Evolutionary conservation across 352 stramenopile species (phyloP).

Genomic region (Phytophthora foliorum): DNA sequence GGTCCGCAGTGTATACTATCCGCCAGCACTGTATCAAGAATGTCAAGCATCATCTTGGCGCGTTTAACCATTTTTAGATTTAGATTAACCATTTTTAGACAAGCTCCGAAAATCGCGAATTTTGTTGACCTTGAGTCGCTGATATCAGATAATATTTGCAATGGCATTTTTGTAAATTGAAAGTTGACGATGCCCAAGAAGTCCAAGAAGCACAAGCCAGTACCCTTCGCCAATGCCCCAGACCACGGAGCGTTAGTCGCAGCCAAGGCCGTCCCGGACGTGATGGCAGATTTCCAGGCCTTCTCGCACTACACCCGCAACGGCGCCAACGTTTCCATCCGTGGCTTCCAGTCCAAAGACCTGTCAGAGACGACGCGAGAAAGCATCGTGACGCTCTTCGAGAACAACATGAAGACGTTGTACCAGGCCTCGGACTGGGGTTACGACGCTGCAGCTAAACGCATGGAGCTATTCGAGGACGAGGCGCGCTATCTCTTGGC

Average conservation of each 20-base stretch:
- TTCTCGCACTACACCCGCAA: constrained; percentile 71
- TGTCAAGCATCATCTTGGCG: no score
- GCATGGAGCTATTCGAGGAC: constrained; percentile 83
- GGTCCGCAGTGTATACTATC: no score
- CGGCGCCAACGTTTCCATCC: constrained; percentile 53
- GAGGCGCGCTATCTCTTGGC: constrained; percentile 91
- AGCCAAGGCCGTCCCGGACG: constrained; percentile 65
- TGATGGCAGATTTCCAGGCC: constrained; percentile 68
- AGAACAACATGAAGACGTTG: constrained; percentile 92
- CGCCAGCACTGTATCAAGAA: no score
- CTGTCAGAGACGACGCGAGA: constrained; percentile 45
- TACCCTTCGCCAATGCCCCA: neutral
- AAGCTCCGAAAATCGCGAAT: no score
- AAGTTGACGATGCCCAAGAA: constrained; percentile 16
- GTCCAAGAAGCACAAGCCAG: constrained; percentile 35
- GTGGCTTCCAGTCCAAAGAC: constrained; percentile 47
- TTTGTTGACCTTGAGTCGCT: no score
- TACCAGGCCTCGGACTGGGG: constrained; percentile 93
- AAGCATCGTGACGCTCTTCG: constrained; percentile 81
- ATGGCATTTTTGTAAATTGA: no score
- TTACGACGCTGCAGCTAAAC: constrained; percentile 89
- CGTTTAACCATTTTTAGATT: no score
- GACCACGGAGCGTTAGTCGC: constrained; percentile 43
- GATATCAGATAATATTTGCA: no score
- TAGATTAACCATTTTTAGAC: no score